These are phyloP conservation scores for Salisapilia sapeloensis DNA, from an alignment of 352 stramenopile genomes.

Conservation along the genomic window DNA sequence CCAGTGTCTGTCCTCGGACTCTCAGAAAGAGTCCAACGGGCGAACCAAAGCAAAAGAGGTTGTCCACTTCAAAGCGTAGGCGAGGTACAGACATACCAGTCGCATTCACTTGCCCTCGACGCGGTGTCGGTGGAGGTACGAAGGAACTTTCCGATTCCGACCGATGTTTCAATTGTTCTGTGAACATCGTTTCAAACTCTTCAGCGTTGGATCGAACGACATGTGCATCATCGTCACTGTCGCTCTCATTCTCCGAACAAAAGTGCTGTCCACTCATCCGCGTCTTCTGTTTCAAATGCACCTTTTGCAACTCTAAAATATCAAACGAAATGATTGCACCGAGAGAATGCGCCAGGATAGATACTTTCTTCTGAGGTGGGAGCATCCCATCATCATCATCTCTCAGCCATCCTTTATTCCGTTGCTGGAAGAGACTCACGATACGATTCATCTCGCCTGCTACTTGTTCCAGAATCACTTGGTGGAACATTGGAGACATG, in stretches of 20 bases:
- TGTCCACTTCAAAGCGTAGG: constrained; percentile 64
- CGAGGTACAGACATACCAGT: too few relatives aligned
- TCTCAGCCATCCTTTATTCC: constrained; percentile 22
- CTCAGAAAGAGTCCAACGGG: constrained; percentile 86
- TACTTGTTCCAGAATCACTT: constrained; percentile 86
- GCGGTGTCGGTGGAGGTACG: too few relatives aligned
- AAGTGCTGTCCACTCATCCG: constrained; percentile 4
- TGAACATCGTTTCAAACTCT: constrained; percentile 15
- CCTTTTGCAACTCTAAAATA: constrained; percentile 63
- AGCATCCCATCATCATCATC: constrained; percentile 5
- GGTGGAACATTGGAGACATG: constrained; percentile 85
- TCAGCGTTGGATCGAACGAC: constrained; percentile 5
- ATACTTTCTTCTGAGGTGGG: constrained; percentile 43
- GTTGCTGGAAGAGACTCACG: constrained; percentile 48
- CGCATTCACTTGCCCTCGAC: too few relatives aligned
- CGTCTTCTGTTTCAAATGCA: constrained; percentile 15
- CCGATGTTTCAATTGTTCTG: constrained; percentile 10
- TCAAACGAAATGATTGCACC: constrained; percentile 88
- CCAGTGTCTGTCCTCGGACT: constrained; percentile 73
- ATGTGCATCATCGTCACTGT: constrained; percentile 5
- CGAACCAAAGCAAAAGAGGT: constrained; percentile 83
- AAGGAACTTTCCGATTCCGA: too few relatives aligned
- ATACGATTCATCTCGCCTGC: constrained; percentile 85
- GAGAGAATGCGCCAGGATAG: constrained; percentile 77
- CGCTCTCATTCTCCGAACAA: constrained; percentile 12